Evolutionary conservation across 1,284 basidiomycete genomes (phyloP), one percentile per base, ranked within the genome.

Genomic region (Ustilago loliicola): DNA sequence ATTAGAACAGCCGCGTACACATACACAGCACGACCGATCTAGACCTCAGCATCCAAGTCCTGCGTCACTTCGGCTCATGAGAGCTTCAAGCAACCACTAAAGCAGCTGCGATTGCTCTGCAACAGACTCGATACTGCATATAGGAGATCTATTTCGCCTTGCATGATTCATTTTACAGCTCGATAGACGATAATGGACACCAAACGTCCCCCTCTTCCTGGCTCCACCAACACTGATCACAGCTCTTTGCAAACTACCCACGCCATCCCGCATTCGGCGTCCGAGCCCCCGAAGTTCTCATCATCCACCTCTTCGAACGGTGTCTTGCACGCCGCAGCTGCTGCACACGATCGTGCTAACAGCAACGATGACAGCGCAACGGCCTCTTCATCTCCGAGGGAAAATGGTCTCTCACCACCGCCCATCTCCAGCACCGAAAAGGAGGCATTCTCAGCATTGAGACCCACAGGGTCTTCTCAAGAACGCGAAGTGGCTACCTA

Each of bases 231-330:
- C 25, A 11, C 19, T 21, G 65, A 64, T 23, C 32, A 61, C 4
- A 52, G 57, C 1, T 58, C 65, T 13, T 47, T 67, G 23, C 64
- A 61, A 1, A 50, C 60, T 2, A 60, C 62, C 0, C 72, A 74
- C n/a, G 50, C 40, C 17, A 60, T 74, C 17, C 59, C 59, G 11
- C 72, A 74, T 29, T 66, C 72, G 15, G 72, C 63, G 0, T 75
- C 72, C 4, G 72, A 75, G 25, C 72, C 72, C 15, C 10, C 62
- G 19, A 59, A 61, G 8, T 32, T 29, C 30, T 25, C 56, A 2
- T 65, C 58, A 0, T 10, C 21, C 9, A 27, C 61, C 8, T 56
- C 48, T 11, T n/a, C 17, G 30, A 21, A 53, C 9, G 48, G 25
- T 27, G 15, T 45, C 13, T 21, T 27, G 4, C 23, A 47, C 5